Base-by-base conservation (phyloP, 306 rosid species). In the Pterocarpus macrocarpus region DNA sequence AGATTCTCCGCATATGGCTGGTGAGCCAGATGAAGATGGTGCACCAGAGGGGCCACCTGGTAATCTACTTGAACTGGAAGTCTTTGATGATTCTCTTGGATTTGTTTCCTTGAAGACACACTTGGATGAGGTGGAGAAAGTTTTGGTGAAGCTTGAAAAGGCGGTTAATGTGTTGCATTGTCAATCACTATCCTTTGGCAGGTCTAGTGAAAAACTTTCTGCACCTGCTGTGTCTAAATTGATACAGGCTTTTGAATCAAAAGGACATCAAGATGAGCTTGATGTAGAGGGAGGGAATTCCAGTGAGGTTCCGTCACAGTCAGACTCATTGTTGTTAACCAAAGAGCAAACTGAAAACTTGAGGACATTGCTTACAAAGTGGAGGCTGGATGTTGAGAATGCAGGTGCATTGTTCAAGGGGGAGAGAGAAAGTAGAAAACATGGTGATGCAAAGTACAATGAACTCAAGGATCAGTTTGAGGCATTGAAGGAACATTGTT, bases 191-290 rank as follows among this genome's bases (percentile, higher is more conserved):
- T 86, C 88, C 39, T 80, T 73, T 83, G 73, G 82, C 71, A 71
- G 85, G 80, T 66, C 91, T 44, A 82, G 80, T 35, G 87, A 85
- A 64, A 90, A 88, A 73, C 59, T 78, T 77, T 64, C 90, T 58
- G 78, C 90, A 15, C 90, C 96, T 44, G 91, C 61, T 35, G 91
- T 91, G 45, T 93, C 96, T 22, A 95, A 92, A 79, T 86, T 95
- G 86, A 93, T 95, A 83, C 94, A 86, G 83, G 96, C 99, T 63
- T 95, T 91, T 49, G 98, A 95, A 89, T 82, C 89, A 30, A 89
- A 95, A 81, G 77, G 38, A 79, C 85, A 81, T 11, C 63, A 77
- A 77, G 94, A 89, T 69, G 98, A 93, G 69, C 86, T 66, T 5
- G 97, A 89, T 68, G 82, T 15, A 61, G 93, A 82, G 80, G 90